Percentiles rank a stretch among this genome's conserved stretches.
phyloP scores from a whole-genome alignment of 176 grass and related monocot species.

The Phragmites australis region DNA sequence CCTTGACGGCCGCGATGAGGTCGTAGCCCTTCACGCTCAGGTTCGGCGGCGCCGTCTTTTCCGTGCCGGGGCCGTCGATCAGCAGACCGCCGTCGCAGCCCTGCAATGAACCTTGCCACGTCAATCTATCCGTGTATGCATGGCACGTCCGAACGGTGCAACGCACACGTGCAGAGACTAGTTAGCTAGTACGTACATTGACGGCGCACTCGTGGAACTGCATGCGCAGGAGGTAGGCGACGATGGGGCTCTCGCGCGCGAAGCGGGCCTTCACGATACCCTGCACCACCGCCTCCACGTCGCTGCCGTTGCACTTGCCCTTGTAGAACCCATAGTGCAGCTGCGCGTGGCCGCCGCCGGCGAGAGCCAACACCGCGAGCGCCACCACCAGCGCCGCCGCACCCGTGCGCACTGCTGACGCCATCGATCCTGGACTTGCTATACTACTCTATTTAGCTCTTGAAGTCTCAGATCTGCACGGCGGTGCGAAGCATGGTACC shows the following conservation, averaged over 20 bases:
- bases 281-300: conserved; percentile 39
- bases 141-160: neutral
- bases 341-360: conserved; percentile 2
- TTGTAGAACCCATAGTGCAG: conserved; percentile 47
- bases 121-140: no score
- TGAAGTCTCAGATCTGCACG: neutral
- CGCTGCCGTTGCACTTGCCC: conserved; percentile 38
- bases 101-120: neutral
- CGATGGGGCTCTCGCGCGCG: neutral
- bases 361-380: conserved; percentile 5
- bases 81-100: conserved; percentile 56
- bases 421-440: conserved; percentile 3
- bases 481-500: neutral
- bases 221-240: conserved; percentile 52
- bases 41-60: conserved; percentile 56
- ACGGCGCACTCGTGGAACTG: conserved; percentile 62
- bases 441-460: neutral
- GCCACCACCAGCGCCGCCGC: neutral
- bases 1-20: conserved; percentile 35
- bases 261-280: conserved; percentile 9
- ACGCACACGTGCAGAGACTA: neutral
- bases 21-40: conserved; percentile 53
- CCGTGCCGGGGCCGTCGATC: conserved; percentile 39
- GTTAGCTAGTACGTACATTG: neutral
- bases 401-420: neutral